Conservation (phyloP, 2,329 filamentous ascomycete genomes). For the Drechslerella coelobrocha region DNA sequence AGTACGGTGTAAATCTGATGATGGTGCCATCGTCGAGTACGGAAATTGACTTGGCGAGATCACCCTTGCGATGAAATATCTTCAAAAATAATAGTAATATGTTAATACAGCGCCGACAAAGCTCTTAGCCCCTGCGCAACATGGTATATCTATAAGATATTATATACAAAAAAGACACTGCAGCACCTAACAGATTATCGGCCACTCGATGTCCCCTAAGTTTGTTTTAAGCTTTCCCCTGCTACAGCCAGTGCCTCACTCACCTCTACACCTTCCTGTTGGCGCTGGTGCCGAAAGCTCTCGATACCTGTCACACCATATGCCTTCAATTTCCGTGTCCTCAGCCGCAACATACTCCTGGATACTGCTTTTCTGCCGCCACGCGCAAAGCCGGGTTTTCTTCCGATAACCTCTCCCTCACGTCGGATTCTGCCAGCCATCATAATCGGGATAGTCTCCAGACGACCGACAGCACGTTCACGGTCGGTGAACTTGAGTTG, state of each 20-base stretch:
- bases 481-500: slow-evolving; percentile 45
- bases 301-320: slow-evolving; percentile 44
- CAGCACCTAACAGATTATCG: too few relatives aligned
- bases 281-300: background rate
- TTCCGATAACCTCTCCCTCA: slow-evolving; percentile 34
- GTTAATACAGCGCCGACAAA: too few relatives aligned
- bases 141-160: too few relatives aligned
- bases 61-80: too few relatives aligned
- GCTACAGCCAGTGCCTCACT: background rate
- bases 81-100: too few relatives aligned
- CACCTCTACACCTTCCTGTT: background rate
- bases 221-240: too few relatives aligned
- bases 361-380: slow-evolving; percentile 30
- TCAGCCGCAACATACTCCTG: slow-evolving; percentile 41
- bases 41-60: too few relatives aligned
- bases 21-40: too few relatives aligned
- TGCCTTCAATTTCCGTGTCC: slow-evolving; percentile 39
- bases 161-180: too few relatives aligned
- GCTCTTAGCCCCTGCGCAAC: too few relatives aligned
- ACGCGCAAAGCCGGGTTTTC: slow-evolving; percentile 8
- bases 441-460: slow-evolving; percentile 48
- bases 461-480: slow-evolving; percentile 35
- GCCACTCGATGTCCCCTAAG: too few relatives aligned
- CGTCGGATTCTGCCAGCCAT: slow-evolving; percentile 34
- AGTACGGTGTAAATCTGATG: too few relatives aligned